Evolutionary conservation across 257 asterid genomes (phyloP), one percentile per base, ranked within the genome.

Genomic region (Gentiana macrophylla): DNA sequence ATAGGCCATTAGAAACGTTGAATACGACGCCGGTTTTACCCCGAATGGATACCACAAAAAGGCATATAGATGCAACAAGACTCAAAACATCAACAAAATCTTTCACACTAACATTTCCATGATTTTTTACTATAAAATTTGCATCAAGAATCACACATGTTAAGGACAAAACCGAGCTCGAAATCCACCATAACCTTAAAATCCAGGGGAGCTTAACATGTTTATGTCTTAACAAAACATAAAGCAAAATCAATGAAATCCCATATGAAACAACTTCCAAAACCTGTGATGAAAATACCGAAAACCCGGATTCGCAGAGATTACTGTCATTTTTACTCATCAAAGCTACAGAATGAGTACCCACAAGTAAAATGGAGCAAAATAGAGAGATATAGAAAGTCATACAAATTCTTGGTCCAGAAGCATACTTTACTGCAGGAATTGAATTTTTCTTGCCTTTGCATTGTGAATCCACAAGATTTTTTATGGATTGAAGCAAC

Each of bases 171-270:
- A 91, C 58, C 71, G 84, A 91, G 79, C 72, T 77, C 46, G 79
- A 80, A 32, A 70, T 70, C 98, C 98, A 87, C 97, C 95, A 91
- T 58, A 72, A 55, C 71, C 94, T 76, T 67, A 91, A 64, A 51
- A 85, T 63, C 84, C 79, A 79, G 15, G 98, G 88, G 45, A 87
- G 79, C 62, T 67, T 79, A 50, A 70, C 47, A 8, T 37, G 55
- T 55, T 37, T 77, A 24, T 51, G 68, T 50, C 57, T 79, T 48
- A 53, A 72, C 52, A 73, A 63, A 24, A 35, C 72, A 61, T 62
- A 60, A 32, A 87, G 77, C 37, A 60, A 56, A 47, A 74, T 50
- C 75, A 87, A 69, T 36, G 93, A 67, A 65, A 86, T 54, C 44
- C 70, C 70, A 88, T 93, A 91, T 12, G 95, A 79, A 57, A 76